Evolutionary conservation across 1,284 basidiomycete genomes (phyloP).

Genomic region (Tilletia indica): DNA sequence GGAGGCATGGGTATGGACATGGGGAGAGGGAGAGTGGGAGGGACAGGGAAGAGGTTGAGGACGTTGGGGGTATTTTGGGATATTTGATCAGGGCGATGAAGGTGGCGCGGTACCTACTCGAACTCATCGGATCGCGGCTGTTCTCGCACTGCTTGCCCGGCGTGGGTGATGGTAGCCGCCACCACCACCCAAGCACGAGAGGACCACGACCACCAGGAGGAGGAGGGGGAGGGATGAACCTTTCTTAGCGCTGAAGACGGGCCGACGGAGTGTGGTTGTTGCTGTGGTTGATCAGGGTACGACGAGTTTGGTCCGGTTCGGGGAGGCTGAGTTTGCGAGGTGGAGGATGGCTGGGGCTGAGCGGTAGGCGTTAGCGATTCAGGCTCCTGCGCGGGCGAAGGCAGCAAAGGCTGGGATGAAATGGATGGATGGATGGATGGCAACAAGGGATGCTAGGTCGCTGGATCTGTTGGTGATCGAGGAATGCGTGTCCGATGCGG

Average conservation of each 20-base stretch:
- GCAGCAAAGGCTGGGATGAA: no score
- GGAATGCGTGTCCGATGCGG: no score
- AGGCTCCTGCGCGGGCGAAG: no score
- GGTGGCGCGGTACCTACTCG: slow-evolving; percentile 20
- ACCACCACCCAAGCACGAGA: no score
- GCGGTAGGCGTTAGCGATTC: no score
- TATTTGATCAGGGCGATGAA: slow-evolving; percentile 10
- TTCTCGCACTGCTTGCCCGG: background rate
- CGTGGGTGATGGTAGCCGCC: no score
- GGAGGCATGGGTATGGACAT: no score
- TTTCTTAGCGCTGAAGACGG: slow-evolving; percentile 68
- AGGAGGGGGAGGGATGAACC: slow-evolving; percentile 29
- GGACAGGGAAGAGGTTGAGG: background rate
- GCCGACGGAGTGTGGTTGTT: slow-evolving; percentile 78
- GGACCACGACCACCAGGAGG: background rate
- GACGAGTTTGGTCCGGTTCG: slow-evolving; percentile 83
- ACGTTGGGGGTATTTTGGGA: background rate
- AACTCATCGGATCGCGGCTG: background rate
- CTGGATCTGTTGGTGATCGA: no score
- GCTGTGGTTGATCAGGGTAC: slow-evolving; percentile 87
- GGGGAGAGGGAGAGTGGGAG: no score
- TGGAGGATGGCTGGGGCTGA: background rate
- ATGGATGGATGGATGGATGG: no score
- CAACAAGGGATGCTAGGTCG: no score
- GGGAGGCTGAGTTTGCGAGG: slow-evolving; percentile 73